These are phyloP conservation scores for Nymphaea thermarum DNA, from an alignment of 164 flowering plant genomes.

Conservation along the genomic window DNA sequence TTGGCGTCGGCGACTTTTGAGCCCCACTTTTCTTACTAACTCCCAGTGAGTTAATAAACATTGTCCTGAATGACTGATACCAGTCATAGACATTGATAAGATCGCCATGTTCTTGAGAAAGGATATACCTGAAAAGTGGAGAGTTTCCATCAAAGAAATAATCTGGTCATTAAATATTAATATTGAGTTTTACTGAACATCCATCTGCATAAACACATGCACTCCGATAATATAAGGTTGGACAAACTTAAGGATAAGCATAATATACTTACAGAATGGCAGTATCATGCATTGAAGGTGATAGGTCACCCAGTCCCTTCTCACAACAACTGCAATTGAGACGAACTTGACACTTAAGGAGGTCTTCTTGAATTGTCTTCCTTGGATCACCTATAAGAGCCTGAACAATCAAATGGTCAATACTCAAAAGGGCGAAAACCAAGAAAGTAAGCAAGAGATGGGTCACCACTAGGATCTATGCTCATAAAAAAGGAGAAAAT, in stretches of 20 bases:
- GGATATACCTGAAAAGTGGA: slow-evolving; percentile 31
- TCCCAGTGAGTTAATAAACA: slow-evolving; percentile 12
- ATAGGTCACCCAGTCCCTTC: slow-evolving; percentile 20
- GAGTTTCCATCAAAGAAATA: too few species aligned
- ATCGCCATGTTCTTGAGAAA: slow-evolving; percentile 93
- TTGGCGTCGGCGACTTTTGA: slow-evolving; percentile 37
- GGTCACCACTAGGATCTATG: too few species aligned
- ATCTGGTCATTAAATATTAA: too few species aligned
- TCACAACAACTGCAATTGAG: slow-evolving; percentile 71
- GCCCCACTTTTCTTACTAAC: slow-evolving; percentile 29
- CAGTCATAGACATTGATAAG: slow-evolving; percentile 90
- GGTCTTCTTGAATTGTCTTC: slow-evolving; percentile 77
- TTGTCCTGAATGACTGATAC: slow-evolving; percentile 73
- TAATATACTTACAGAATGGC: slow-evolving; percentile 43
- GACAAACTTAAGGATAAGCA: slow-evolving; percentile 3
- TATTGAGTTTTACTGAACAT: too few species aligned
- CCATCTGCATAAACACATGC: too few species aligned
- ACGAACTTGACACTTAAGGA: slow-evolving; percentile 47
- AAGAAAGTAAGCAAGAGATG: too few species aligned
- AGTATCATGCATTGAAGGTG: slow-evolving; percentile 71
- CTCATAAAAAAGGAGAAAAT: too few species aligned
- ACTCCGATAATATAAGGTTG: too few species aligned
- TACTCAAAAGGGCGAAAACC: too few species aligned
- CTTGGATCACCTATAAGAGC: slow-evolving; percentile 85
- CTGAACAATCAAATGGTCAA: slow-evolving; percentile 9